Conservation (phyloP, 768 basidiomycete genomes). For the Suillus hirtellus region DNA sequence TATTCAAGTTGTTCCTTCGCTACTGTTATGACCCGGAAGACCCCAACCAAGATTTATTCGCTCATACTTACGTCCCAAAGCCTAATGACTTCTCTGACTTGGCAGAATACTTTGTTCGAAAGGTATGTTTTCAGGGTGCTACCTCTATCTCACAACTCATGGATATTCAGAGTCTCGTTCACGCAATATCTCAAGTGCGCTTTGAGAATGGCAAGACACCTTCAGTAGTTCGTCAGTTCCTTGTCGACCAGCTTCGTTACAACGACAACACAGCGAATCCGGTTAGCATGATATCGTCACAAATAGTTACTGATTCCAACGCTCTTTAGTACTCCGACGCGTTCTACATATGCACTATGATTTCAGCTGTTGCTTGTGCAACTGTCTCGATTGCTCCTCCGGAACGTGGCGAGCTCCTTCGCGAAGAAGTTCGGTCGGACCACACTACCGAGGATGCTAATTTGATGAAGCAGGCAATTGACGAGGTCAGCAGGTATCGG, state of each 20-base stretch:
- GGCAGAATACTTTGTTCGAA: conserved; percentile 91
- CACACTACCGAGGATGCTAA: conserved; percentile 68
- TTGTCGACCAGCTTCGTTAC: conserved; percentile 90
- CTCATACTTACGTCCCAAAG: conserved; percentile 87
- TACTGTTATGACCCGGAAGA: conserved; percentile 91
- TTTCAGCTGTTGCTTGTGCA: conserved; percentile 79
- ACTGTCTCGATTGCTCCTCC: conserved; percentile 76
- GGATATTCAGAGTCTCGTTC: conserved; percentile 62
- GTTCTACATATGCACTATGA: too few species aligned
- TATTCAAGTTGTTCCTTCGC: conserved; percentile 91
- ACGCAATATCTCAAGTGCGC: conserved; percentile 82
- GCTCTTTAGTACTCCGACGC: conserved; percentile 77
- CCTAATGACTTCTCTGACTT: conserved; percentile 94
- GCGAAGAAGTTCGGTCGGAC: conserved; percentile 64
- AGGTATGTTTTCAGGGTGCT: conserved; percentile 47
- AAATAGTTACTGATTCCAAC: conserved; percentile 9
- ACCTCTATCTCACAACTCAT: conserved; percentile 11
- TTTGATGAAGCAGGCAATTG: conserved; percentile 70
- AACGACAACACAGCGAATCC: conserved; percentile 93
- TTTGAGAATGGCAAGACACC: conserved; percentile 88
- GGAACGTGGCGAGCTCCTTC: conserved; percentile 76
- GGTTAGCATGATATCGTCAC: conserved; percentile 46
- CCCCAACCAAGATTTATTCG: conserved; percentile 77
- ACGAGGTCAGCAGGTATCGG: conserved; percentile 88
- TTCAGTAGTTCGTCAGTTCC: conserved; percentile 79